Conservation (phyloP, 2,329 filamentous ascomycete genomes). For the Harringtonia lauricola region DNA sequence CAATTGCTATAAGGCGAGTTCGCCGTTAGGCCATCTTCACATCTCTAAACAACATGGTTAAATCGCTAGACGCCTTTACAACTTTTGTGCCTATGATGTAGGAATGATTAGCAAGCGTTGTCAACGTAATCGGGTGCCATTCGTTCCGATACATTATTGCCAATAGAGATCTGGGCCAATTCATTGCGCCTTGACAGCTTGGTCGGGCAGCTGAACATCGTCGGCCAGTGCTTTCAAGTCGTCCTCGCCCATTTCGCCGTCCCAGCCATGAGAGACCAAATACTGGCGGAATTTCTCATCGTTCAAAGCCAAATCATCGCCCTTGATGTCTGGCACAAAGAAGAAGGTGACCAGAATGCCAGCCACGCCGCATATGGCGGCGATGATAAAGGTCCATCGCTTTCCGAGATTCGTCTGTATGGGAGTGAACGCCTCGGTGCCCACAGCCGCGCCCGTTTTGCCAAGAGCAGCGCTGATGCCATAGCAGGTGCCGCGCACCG, state of each 20-base stretch:
- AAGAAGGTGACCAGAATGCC: constrained; percentile 10
- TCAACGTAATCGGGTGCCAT: too few species aligned
- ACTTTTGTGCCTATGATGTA: too few species aligned
- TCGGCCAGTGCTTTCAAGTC: constrained; percentile 5
- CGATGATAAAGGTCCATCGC: constrained; percentile 11
- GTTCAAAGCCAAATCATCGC: constrained; percentile 5
- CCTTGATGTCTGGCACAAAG: constrained; percentile 8
- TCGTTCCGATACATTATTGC: too few species aligned
- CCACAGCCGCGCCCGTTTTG: constrained; percentile 38
- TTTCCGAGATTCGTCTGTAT: constrained; percentile 11
- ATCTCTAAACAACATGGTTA: too few species aligned
- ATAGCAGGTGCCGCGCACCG: constrained; percentile 37
- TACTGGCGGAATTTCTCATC: constrained; percentile 10
- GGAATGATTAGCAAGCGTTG: too few species aligned
- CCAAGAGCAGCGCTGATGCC: constrained; percentile 38
- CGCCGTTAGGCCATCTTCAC: too few species aligned
- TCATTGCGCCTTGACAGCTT: not conserved
- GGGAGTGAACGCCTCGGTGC: constrained; percentile 21
- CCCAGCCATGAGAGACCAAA: constrained; percentile 8
- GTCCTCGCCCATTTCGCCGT: constrained; percentile 11
- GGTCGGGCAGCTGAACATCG: not conserved
- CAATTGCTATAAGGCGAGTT: too few species aligned
- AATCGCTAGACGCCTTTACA: too few species aligned
- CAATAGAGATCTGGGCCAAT: too few species aligned
- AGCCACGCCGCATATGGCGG: constrained; percentile 10